Evolutionary conservation across 108 stramenopile genomes (phyloP).

Genomic region (Cyclotella kingstonii): DNA sequence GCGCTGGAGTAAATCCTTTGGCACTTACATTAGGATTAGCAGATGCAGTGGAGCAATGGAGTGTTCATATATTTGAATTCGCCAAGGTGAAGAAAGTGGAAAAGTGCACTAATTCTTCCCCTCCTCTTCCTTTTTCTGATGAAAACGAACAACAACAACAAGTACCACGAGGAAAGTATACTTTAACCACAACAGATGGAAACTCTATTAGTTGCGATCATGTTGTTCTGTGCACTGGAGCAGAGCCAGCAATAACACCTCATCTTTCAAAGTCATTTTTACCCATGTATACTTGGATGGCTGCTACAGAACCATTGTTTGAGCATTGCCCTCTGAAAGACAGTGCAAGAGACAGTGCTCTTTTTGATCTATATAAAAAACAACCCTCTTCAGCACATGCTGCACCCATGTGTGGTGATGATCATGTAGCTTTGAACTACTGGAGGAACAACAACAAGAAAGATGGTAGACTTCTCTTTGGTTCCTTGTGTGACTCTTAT

Average conservation of each 20-base stretch:
- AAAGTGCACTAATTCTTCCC: neutral
- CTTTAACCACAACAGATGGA: slow-evolving; percentile 17
- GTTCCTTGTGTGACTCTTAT: slow-evolving; percentile 35
- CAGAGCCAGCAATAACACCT: slow-evolving; percentile 8
- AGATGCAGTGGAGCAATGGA: slow-evolving; percentile 27
- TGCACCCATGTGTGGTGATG: slow-evolving; percentile 34
- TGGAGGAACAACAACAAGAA: slow-evolving; percentile 28
- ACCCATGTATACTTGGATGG: slow-evolving; percentile 42
- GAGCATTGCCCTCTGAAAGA: slow-evolving; percentile 22
- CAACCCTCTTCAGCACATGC: neutral
- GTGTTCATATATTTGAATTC: slow-evolving; percentile 27
- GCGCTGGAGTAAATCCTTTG: slow-evolving; percentile 30
- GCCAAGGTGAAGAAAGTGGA: slow-evolving; percentile 18
- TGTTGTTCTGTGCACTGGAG: slow-evolving; percentile 41
- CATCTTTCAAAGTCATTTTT: slow-evolving; percentile 27
- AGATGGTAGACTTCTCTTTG: slow-evolving; percentile 26
- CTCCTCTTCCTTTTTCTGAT: neutral
- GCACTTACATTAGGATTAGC: slow-evolving; percentile 30
- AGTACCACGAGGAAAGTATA: slow-evolving; percentile 15
- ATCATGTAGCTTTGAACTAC: slow-evolving; percentile 40
- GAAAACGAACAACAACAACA: neutral
- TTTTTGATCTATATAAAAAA: neutral
- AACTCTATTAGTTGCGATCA: slow-evolving; percentile 25
- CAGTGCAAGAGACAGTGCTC: neutral
- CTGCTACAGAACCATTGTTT: slow-evolving; percentile 26